phyloP scores from a whole-genome alignment of 2,329 filamentous ascomycete genomes.

The Cladorrhinum sp. region DNA sequence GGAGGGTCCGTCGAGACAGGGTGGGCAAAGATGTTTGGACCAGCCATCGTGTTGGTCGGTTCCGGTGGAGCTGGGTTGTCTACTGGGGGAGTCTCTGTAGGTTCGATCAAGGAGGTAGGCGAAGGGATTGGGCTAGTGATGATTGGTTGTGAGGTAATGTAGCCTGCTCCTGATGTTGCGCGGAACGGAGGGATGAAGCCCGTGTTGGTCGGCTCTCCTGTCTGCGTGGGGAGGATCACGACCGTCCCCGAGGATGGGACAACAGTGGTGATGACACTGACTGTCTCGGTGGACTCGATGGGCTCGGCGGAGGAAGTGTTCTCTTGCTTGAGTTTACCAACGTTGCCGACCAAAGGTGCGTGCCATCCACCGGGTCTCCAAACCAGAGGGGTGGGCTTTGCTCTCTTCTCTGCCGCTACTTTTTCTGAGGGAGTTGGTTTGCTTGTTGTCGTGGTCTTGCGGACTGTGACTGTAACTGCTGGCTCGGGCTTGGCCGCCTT shows the following conservation, averaged over 20 bases:
- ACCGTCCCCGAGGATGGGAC: conserved; percentile 30
- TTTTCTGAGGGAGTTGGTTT: neutral
- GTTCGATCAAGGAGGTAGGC: conserved; percentile 33
- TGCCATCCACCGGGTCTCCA: neutral
- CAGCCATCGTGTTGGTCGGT: conserved; percentile 30
- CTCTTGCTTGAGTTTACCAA: neutral
- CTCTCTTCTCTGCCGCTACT: neutral
- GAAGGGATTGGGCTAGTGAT: conserved; percentile 34
- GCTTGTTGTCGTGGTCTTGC: neutral
- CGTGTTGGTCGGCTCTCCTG: conserved; percentile 30
- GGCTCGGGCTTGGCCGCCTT: too few species aligned
- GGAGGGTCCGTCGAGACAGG: conserved; percentile 54
- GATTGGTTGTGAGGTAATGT: conserved; percentile 26
- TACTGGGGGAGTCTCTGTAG: neutral
- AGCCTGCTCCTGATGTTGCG: conserved; percentile 25
- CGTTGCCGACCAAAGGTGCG: neutral
- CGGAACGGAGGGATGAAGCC: conserved; percentile 35
- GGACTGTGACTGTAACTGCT: neutral
- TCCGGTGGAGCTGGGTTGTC: conserved; percentile 11
- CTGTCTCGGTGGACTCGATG: conserved; percentile 9
- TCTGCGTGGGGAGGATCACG: conserved; percentile 34
- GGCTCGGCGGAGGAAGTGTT: neutral
- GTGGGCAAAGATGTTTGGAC: conserved; percentile 51
- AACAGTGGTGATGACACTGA: conserved; percentile 33
- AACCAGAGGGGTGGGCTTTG: neutral